Conservation (phyloP, 441 rosid genomes). For the Jatropha podagrica region DNA sequence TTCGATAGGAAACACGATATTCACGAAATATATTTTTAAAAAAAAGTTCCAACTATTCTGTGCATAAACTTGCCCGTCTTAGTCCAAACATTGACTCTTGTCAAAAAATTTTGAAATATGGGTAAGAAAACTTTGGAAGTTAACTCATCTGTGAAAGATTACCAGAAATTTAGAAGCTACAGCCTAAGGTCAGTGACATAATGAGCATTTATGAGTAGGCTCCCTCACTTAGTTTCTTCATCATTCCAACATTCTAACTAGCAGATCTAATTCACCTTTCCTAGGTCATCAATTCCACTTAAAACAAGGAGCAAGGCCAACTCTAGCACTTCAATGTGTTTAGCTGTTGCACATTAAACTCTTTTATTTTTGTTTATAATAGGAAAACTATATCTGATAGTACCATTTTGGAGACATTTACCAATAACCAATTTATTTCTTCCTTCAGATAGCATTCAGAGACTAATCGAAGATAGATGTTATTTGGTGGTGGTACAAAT, state of each 20-base stretch:
- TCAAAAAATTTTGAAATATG: neutral
- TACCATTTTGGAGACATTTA: neutral
- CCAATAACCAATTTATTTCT: neutral
- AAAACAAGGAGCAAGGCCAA: neutral
- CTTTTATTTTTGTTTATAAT: neutral
- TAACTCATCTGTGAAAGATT: neutral
- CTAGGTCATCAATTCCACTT: neutral
- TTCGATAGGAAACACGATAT: neutral
- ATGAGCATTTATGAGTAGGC: neutral
- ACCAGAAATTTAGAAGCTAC: neutral
- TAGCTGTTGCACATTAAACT: neutral
- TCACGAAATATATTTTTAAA: neutral
- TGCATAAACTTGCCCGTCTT: neutral
- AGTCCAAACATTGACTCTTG: neutral
- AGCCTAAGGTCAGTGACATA: neutral
- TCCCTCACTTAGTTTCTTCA: neutral
- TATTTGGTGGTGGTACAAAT: neutral
- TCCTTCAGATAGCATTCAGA: neutral
- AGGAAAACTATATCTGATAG: neutral
- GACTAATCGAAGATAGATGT: neutral
- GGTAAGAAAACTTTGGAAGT: neutral
- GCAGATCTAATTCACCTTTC: neutral
- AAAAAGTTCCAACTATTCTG: neutral
- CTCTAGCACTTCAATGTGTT: neutral
- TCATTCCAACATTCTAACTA: neutral